Conservation (phyloP, 2,329 filamentous ascomycete genomes). For the Cordyceps javanica region DNA sequence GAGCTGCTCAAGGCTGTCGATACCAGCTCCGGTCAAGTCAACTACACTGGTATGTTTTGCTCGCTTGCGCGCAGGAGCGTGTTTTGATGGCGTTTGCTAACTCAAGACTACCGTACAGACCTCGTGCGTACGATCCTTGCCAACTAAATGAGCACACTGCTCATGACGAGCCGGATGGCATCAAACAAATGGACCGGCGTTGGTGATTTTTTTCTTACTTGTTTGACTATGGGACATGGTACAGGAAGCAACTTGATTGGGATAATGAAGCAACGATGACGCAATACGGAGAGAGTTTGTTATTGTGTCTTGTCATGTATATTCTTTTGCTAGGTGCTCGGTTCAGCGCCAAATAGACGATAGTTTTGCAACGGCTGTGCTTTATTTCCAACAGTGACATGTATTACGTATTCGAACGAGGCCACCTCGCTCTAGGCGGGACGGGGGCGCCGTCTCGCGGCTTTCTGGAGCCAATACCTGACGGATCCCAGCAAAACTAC, state of each 20-base stretch:
- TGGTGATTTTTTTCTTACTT: constrained; percentile 24
- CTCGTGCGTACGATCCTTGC: constrained; percentile 82
- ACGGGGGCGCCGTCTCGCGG: not conserved
- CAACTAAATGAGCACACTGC: constrained; percentile 48
- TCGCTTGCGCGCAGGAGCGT: not conserved
- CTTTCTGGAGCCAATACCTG: not conserved
- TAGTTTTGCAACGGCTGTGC: not conserved
- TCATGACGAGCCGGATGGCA: constrained; percentile 5
- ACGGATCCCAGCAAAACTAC: too few species aligned
- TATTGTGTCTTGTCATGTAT: constrained; percentile 13
- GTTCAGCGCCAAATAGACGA: constrained; percentile 5
- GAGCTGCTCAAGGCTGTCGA: constrained; percentile 98
- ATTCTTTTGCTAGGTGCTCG: constrained; percentile 5
- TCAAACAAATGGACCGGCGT: constrained; percentile 13
- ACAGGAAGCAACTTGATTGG: constrained; percentile 12
- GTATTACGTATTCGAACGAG: not conserved
- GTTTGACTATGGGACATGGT: constrained; percentile 17
- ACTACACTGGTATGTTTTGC: constrained; percentile 74
- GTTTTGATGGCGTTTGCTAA: not conserved
- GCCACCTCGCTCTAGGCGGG: not conserved
- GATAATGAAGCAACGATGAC: constrained; percentile 14
- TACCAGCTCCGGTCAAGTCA: constrained; percentile 91
- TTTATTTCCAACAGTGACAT: not conserved
- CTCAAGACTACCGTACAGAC: constrained; percentile 41
- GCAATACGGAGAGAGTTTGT: not conserved